phyloP scores from a whole-genome alignment of 2,329 filamentous ascomycete genomes.

The Colletotrichum ledebouriae region DNA sequence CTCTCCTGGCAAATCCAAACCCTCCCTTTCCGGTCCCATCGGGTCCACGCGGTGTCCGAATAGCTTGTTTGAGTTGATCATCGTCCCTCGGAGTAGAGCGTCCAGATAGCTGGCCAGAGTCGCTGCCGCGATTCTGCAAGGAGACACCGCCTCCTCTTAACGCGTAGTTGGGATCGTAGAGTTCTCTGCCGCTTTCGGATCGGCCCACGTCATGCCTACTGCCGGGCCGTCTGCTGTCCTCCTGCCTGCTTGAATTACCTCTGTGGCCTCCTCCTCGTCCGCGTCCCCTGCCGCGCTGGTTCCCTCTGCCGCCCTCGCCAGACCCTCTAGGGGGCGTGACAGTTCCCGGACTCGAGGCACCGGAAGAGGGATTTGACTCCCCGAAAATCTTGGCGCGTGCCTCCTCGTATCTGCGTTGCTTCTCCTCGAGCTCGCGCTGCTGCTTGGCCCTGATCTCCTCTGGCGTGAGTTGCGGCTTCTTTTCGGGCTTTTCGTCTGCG shows the following conservation, averaged over 20 bases:
- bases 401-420: constrained; percentile 91
- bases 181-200: constrained; percentile 63
- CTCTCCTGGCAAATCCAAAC: constrained; percentile 80
- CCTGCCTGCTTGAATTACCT: constrained; percentile 48
- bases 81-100: constrained; percentile 67
- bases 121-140: constrained; percentile 58
- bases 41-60: constrained; percentile 82
- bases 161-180: constrained; percentile 83
- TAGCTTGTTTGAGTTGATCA: constrained; percentile 76
- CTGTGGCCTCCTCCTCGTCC: constrained; percentile 59
- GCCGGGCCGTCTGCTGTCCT: constrained; percentile 47
- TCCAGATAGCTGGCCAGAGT: constrained; percentile 53
- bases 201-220: constrained; percentile 43
- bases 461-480: constrained; percentile 74
- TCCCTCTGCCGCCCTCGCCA: constrained; percentile 55
- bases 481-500: constrained; percentile 72
- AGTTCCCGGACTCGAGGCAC: constrained; percentile 72
- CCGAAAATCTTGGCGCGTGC: constrained; percentile 90
- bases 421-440: constrained; percentile 86
- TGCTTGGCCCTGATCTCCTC: constrained; percentile 85
- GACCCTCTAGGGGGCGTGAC: constrained; percentile 69
- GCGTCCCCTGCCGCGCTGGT: constrained; percentile 59
- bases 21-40: constrained; percentile 82
- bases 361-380: constrained; percentile 66
- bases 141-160: constrained; percentile 72